Evolutionary conservation across 1,284 basidiomycete genomes (phyloP).

Genomic region (Ceratobasidium sp.): DNA sequence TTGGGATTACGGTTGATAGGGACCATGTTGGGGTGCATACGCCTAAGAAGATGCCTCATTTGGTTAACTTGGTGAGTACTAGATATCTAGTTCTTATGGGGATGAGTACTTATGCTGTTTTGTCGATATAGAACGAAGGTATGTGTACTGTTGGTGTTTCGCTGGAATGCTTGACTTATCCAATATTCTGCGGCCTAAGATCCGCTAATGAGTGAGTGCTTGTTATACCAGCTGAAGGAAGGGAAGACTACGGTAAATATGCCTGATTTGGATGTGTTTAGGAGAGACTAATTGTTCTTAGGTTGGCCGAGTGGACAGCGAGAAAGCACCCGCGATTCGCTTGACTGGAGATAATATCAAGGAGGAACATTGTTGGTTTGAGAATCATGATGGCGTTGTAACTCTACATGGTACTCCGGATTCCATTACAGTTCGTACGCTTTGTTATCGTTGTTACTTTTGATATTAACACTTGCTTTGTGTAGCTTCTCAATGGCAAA

Average conservation of each 20-base stretch:
- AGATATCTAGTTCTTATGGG: slow-evolving; percentile 34
- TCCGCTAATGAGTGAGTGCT: slow-evolving; percentile 90
- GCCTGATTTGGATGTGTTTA: too few relatives aligned
- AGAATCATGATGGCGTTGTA: slow-evolving; percentile 88
- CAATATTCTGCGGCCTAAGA: slow-evolving; percentile 61
- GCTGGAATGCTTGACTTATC: neutral
- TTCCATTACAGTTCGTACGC: slow-evolving; percentile 80
- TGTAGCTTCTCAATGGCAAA: slow-evolving; percentile 91
- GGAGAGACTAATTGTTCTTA: slow-evolving; percentile 57
- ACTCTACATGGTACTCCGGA: slow-evolving; percentile 81
- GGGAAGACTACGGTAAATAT: slow-evolving; percentile 80
- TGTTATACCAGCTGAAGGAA: slow-evolving; percentile 94
- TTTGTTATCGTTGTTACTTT: slow-evolving; percentile 46
- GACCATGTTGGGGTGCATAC: slow-evolving; percentile 95
- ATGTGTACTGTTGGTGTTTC: slow-evolving; percentile 51
- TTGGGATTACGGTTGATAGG: slow-evolving; percentile 98
- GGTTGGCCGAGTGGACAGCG: slow-evolving; percentile 86
- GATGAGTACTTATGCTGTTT: slow-evolving; percentile 28
- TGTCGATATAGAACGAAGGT: slow-evolving; percentile 81
- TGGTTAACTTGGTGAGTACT: slow-evolving; percentile 87
- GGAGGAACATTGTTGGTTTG: slow-evolving; percentile 92
- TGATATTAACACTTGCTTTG: slow-evolving; percentile 36
- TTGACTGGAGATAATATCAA: slow-evolving; percentile 93
- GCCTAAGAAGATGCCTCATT: slow-evolving; percentile 98
- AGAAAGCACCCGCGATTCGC: slow-evolving; percentile 86